phyloP scores from a whole-genome alignment of 257 asterid genomes.

The Fraxinus cuspidata region DNA sequence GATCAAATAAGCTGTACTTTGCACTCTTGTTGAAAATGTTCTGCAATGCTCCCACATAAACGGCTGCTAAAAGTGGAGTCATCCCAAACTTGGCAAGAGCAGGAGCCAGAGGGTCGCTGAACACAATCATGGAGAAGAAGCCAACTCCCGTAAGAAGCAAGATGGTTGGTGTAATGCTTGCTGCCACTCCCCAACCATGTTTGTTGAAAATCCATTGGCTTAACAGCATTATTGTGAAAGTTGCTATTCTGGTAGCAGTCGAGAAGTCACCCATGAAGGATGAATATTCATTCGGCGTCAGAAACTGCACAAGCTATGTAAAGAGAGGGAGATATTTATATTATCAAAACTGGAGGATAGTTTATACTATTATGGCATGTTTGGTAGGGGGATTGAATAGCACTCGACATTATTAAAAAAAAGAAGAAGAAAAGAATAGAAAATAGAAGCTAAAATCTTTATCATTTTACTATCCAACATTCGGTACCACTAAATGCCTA shows the following conservation, averaged over 20 bases:
- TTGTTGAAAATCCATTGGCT: slow-evolving; percentile 94
- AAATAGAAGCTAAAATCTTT: background rate
- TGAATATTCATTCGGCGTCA: slow-evolving; percentile 92
- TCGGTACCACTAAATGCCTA: background rate
- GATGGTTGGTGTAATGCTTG: slow-evolving; percentile 88
- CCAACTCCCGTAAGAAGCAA: slow-evolving; percentile 90
- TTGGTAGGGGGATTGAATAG: background rate
- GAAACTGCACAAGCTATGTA: slow-evolving; percentile 53
- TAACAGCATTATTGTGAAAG: slow-evolving; percentile 91
- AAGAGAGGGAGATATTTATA: background rate
- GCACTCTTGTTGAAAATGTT: slow-evolving; percentile 96
- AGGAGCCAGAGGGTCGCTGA: slow-evolving; percentile 80
- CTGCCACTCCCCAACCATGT: slow-evolving; percentile 96
- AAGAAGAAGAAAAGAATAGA: background rate
- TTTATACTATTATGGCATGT: background rate
- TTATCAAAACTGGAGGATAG: background rate
- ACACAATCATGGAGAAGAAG: slow-evolving; percentile 82
- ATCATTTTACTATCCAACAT: background rate
- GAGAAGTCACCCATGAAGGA: slow-evolving; percentile 98
- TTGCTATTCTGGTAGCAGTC: slow-evolving; percentile 91
- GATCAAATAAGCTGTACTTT: slow-evolving; percentile 93
- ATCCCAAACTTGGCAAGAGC: slow-evolving; percentile 73
- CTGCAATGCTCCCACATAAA: slow-evolving; percentile 94
- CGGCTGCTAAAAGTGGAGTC: slow-evolving; percentile 98
- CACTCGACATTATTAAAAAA: background rate